Evolutionary conservation across 1,284 basidiomycete species (phyloP), one percentile per base, ranked within the genome.

Genomic region (Malassezia brasiliensis): DNA sequence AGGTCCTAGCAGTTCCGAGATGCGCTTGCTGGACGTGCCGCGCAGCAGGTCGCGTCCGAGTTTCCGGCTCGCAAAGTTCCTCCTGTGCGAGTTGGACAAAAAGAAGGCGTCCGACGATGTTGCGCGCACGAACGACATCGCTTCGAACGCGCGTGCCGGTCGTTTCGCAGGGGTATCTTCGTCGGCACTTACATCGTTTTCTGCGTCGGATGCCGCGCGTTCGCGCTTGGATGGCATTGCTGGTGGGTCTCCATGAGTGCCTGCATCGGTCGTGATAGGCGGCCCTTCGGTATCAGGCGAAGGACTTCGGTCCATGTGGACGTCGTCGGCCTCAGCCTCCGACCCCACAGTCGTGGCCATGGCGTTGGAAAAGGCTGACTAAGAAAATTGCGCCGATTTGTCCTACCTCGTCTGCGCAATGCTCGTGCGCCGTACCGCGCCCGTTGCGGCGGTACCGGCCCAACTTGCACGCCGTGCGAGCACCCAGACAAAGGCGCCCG

Each of bases 21-120:
- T 52, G 2, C 42, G 38, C 20, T 52, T 57, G 3, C 50, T 28
- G 15, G 45, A 48, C 25, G 50, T 52, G 4, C 50, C 50, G 10
- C 55, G 50, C 5, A 57, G 39, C 15, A 57, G 42, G 32, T 57
- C 55, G 7, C 55, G 55, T 5, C 55, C 55, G 9, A 57, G 28
- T 20, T 57, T 57, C 35, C 50, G 55, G 19, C 32, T 41, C 6
- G 55, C 55, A 44, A 57, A 57, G 36, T 57, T 57, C 12, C 55
- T 49, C n/a, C 55, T 44, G 55, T 57, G 50, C 32, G 55, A 48
- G 15, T 52, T 57, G 20, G 55, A 57, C 10, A 57, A 39, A 36
- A 57, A 52, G 42, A 32, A 57, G 8, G 55, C 55, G 31, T 57
- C 55, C 1, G 50, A 41, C 32, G 55, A 57, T 8, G 55, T 57